Base-by-base conservation (phyloP, 176 grass and related monocot genomes). In the Oryza brachyantha region DNA sequence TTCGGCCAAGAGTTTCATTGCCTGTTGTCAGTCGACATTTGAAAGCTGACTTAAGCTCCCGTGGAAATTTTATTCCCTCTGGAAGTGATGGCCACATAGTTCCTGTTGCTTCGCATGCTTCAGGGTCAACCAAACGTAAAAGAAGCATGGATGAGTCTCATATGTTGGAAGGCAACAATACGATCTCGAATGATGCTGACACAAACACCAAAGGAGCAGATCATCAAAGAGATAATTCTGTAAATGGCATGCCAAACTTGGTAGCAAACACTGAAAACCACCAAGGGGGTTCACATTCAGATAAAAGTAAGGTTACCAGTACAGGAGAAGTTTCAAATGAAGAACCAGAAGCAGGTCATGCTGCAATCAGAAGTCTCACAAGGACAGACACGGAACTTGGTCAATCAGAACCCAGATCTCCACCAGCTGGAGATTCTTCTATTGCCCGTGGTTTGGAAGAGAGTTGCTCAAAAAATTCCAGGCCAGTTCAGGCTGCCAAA, bases 11-110 rank as follows among this genome's bases (percentile, higher is more conserved):
- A 63, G 86, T 99, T 85, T 92, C 87, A 42, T 89, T 99, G 65
- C 96, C 96, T 68, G 79, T 99, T 68, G 79, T 99, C 64, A 99
- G 92, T 84, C 85, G 92, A 26, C 90, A 95, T 82, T 80, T 93
- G 59, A 95, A 87, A 87, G 75, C 85, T 79, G 75, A 95, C 26
- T 78, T 88, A 37, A 86, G 79, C 54, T 86, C 68, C 42, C 4
- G 27, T 64, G 87, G 58, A 34, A 73, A 77, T 50, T 34, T 38
- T 11, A 43, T 77, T 73, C 88, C 79, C 29, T 78, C 40, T 55
- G 80, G 67, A 91, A 86, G 57, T 38, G 72, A 77, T 55, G 72
- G 55, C 73, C 57, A 79, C 25, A 54, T 48, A 42, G 70, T 76
- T 80, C 77, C 81, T 86, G 55, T 78, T 86, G 34, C 64, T 80